Evolutionary conservation across 2,329 filamentous ascomycete genomes (phyloP).

Genomic region (Fusarium penzigii): DNA sequence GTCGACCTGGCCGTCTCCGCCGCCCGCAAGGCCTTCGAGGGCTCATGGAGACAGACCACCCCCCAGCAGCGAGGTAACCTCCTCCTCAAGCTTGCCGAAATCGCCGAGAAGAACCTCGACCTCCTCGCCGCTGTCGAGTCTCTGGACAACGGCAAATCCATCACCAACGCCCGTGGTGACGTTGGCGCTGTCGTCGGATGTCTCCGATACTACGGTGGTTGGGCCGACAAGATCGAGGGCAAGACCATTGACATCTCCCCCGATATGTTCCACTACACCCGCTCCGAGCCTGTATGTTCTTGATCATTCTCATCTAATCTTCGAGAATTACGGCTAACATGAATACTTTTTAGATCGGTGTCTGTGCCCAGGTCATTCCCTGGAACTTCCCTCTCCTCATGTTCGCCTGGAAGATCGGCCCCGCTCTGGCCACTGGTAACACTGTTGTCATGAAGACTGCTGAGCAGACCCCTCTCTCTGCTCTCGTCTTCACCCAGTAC

Average conservation of each 20-base stretch:
- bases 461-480: slow-evolving; percentile 74
- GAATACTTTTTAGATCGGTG: slow-evolving; percentile 52
- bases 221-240: slow-evolving; percentile 89
- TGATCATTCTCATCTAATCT: background rate
- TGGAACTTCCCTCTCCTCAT: slow-evolving; percentile 88
- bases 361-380: slow-evolving; percentile 85
- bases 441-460: slow-evolving; percentile 72
- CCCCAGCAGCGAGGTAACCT: slow-evolving; percentile 70
- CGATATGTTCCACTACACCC: slow-evolving; percentile 82
- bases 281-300: slow-evolving; percentile 65
- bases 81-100: slow-evolving; percentile 75
- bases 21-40: slow-evolving; percentile 83
- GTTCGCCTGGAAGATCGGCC: slow-evolving; percentile 80
- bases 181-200: slow-evolving; percentile 66
- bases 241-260: slow-evolving; percentile 80
- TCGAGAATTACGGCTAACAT: slow-evolving; percentile 11
- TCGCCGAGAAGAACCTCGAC: slow-evolving; percentile 77
- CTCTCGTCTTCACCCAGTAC: slow-evolving; percentile 63
- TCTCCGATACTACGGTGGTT: slow-evolving; percentile 77
- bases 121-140: slow-evolving; percentile 80
- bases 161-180: slow-evolving; percentile 75
- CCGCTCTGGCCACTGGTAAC: slow-evolving; percentile 73
- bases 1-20: slow-evolving; percentile 78
- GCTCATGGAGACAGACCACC: slow-evolving; percentile 66
- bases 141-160: slow-evolving; percentile 84